These are phyloP conservation scores for Solanum paucissectum DNA, from an alignment of 257 asterid genomes.

Conservation along the genomic window DNA sequence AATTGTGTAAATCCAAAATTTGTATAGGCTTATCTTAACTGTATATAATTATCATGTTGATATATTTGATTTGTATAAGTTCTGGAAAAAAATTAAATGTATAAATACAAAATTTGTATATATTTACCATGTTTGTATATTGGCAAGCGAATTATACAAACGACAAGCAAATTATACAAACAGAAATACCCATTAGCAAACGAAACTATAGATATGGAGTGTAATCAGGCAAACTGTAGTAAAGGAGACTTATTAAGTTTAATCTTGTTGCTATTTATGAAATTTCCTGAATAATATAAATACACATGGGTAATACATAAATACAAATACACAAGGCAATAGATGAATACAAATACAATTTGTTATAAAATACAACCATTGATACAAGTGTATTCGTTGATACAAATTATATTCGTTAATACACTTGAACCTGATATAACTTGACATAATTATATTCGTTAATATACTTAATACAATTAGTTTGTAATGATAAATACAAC, in stretches of 20 bases:
- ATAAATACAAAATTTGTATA: too few relatives aligned
- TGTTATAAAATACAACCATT: neutral
- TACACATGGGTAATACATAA: neutral
- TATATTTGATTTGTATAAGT: neutral
- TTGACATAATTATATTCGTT: too few relatives aligned
- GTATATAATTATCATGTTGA: too few relatives aligned
- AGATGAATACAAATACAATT: neutral
- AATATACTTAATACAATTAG: too few relatives aligned
- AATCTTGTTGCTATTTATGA: neutral
- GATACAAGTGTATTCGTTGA: neutral
- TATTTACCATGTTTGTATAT: too few relatives aligned
- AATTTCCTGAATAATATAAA: too few relatives aligned
- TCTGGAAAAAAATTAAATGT: too few relatives aligned
- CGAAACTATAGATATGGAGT: neutral
- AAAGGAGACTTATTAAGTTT: neutral
- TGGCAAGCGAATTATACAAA: too few relatives aligned
- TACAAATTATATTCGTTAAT: neutral
- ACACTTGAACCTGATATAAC: neutral
- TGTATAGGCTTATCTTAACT: neutral
- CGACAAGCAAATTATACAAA: too few relatives aligned
- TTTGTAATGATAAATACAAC: neutral
- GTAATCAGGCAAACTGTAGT: neutral
- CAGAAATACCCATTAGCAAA: neutral
- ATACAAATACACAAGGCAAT: neutral
- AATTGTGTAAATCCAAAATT: neutral